Conservation (phyloP, 306 rosid species). For the Ochetophila trinervis region DNA sequence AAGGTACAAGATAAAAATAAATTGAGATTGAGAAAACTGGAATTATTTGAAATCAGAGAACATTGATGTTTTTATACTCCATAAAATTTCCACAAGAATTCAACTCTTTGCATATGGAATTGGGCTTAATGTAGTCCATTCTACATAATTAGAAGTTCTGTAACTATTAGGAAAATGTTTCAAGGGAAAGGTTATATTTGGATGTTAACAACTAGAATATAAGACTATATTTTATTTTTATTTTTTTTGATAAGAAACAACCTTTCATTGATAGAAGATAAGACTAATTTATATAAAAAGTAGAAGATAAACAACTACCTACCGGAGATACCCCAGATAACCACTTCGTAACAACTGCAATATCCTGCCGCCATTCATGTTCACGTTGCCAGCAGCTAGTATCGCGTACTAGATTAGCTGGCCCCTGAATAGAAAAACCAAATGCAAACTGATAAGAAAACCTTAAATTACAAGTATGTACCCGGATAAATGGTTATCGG, state of each 20-base stretch:
- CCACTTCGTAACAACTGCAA: slow-evolving; percentile 99
- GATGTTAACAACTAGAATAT: not conserved
- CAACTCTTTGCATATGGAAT: no score
- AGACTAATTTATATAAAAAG: not conserved
- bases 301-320: slow-evolving; percentile 27
- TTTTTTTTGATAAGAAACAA: no score
- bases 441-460: slow-evolving; percentile 15
- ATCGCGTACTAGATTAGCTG: slow-evolving; percentile 84
- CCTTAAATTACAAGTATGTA: not conserved
- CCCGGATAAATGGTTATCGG: not conserved
- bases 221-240: no score
- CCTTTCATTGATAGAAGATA: no score
- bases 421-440: slow-evolving; percentile 60
- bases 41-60: not conserved
- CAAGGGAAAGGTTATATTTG: not conserved
- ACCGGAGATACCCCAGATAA: slow-evolving; percentile 95
- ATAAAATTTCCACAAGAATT: no score
- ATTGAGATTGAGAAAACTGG: not conserved
- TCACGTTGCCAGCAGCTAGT: slow-evolving; percentile 88
- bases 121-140: no score
- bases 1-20: no score
- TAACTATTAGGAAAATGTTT: not conserved
- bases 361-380: slow-evolving; percentile 99
- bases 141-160: no score
- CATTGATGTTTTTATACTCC: no score